These are phyloP conservation scores for Anethum foeniculum DNA, from an alignment of 140 eudicot species.

Conservation along the genomic window DNA sequence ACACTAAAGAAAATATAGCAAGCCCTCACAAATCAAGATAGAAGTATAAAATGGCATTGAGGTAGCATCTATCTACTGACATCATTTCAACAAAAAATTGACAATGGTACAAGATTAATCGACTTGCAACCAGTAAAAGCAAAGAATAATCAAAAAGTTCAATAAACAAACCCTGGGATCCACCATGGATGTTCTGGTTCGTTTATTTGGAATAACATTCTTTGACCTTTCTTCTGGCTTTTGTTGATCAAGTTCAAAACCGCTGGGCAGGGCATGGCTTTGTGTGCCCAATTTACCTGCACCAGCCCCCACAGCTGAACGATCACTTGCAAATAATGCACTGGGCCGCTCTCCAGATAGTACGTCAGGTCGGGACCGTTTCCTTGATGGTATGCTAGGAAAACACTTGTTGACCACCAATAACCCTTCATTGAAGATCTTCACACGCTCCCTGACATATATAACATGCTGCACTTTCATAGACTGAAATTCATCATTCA, in stretches of 20 bases:
- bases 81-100: not conserved
- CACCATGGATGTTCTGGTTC: conserved; percentile 77
- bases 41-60: not conserved
- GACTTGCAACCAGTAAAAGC: not conserved
- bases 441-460: conserved; percentile 69
- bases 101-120: not conserved
- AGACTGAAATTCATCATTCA: not conserved
- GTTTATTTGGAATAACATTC: conserved; percentile 57
- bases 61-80: not conserved
- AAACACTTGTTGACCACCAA: conserved; percentile 66
- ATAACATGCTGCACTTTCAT: not conserved
- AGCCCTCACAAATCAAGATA: not conserved
- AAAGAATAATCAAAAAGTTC: not conserved
- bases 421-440: conserved; percentile 68
- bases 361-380: conserved; percentile 66
- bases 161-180: conserved; percentile 62
- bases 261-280: conserved; percentile 34
- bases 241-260: conserved; percentile 59
- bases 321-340: conserved; percentile 38
- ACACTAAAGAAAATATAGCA: not conserved
- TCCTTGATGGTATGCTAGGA: conserved; percentile 77
- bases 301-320: conserved; percentile 37
- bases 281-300: conserved; percentile 52
- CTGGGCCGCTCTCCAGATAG: conserved; percentile 56
- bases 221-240: conserved; percentile 67